A percentile compares a stretch with the other conserved stretches of the same genome.
These are phyloP conservation scores for Gremmenia infestans DNA, from an alignment of 2,329 filamentous ascomycete species.

Conservation along the genomic window DNA sequence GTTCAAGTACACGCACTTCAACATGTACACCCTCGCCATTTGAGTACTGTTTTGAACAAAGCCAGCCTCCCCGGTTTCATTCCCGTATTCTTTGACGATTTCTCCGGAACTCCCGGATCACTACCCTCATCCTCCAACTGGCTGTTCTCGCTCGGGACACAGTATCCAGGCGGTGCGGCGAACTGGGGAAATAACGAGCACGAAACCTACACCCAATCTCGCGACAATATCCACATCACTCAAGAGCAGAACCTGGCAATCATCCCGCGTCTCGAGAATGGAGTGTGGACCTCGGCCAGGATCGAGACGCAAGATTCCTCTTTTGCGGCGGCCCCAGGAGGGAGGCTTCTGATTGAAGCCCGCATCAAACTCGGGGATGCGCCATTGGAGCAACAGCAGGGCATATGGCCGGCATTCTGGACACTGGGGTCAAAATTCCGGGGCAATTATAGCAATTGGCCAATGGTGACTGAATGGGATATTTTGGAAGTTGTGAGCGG, in stretches of 20 bases:
- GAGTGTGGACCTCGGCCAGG: constrained; percentile 40
- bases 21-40: neutral
- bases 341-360: constrained; percentile 37
- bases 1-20: neutral
- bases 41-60: neutral
- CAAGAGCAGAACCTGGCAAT: constrained; percentile 36
- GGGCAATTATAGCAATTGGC: constrained; percentile 38
- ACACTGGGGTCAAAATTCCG: constrained; percentile 38
- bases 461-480: constrained; percentile 40
- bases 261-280: constrained; percentile 25
- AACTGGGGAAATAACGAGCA: constrained; percentile 47
- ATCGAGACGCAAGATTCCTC: constrained; percentile 37
- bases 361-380: constrained; percentile 35
- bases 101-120: constrained; percentile 28
- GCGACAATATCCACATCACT: constrained; percentile 39
- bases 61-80: constrained; percentile 4
- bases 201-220: constrained; percentile 40
- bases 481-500: constrained; percentile 42
- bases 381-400: constrained; percentile 26
- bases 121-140: constrained; percentile 39
- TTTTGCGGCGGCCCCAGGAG: constrained; percentile 32
- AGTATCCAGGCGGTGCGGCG: constrained; percentile 40
- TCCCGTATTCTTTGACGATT: constrained; percentile 31
- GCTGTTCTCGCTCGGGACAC: constrained; percentile 40
- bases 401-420: constrained; percentile 47